These are phyloP conservation scores for Dendrostoma leiphaemia DNA, from an alignment of 2,329 filamentous ascomycete genomes.

Conservation along the genomic window DNA sequence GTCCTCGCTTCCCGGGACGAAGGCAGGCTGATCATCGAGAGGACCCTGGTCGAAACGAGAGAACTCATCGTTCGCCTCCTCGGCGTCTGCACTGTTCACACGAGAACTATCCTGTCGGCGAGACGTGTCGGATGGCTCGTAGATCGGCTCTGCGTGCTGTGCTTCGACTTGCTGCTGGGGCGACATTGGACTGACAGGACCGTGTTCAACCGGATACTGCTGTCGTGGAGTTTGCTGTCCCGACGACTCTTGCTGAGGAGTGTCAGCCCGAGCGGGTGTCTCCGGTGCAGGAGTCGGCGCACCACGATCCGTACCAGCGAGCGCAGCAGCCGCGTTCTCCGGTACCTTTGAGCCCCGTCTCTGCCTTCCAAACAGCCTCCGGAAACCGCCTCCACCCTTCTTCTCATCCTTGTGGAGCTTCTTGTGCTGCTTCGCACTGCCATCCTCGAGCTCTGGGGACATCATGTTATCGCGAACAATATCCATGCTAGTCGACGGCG, in stretches of 20 bases:
- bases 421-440: constrained; percentile 45
- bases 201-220: background rate
- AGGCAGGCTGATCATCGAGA: constrained; percentile 80
- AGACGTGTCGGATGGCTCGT: constrained; percentile 36
- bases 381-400: constrained; percentile 46
- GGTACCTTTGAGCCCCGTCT: constrained; percentile 57
- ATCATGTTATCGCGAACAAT: constrained; percentile 34
- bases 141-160: constrained; percentile 32
- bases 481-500: constrained; percentile 29
- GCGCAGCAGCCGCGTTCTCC: constrained; percentile 53
- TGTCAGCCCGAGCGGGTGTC: constrained; percentile 7
- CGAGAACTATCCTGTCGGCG: constrained; percentile 52
- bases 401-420: constrained; percentile 25
- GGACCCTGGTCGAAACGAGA: constrained; percentile 85
- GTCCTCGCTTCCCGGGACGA: constrained; percentile 56
- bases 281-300: background rate
- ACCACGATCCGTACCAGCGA: constrained; percentile 34
- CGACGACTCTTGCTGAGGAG: constrained; percentile 13
- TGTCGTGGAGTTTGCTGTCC: background rate
- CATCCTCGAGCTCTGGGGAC: constrained; percentile 35
- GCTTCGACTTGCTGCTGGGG: constrained; percentile 23
- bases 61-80: constrained; percentile 60
- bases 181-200: constrained; percentile 15
- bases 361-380: constrained; percentile 66
- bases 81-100: constrained; percentile 57